Evolutionary conservation across 2,329 filamentous ascomycete species (phyloP), one percentile per base, ranked within the genome.

Genomic region (Ramularia collo-cygni): DNA sequence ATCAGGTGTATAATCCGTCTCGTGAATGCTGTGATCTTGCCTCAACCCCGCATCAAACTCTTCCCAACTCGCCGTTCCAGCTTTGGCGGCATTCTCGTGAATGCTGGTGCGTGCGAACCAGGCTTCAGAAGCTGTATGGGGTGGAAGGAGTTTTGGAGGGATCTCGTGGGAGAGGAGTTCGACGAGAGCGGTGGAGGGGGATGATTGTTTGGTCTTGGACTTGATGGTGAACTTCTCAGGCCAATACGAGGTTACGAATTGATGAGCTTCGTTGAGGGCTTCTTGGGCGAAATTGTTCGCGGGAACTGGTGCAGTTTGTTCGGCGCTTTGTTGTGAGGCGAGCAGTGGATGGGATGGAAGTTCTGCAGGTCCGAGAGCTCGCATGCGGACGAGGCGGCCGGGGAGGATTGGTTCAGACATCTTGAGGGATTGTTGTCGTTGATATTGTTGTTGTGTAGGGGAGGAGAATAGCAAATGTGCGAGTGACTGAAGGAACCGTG

Each of bases 71-170:
- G 79, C 81, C 1, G 78, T 78, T 7, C 75, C 72, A 16, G 53
- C 53, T 28, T 61, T 63, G 13, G 66, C 62, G 4, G 60, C 63
- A 53, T 81, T 71, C 42, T 65, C 64, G 57, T 87, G 83, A 29
- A 74, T 62, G 56, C 77, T 83, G 31, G 71, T 71, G 40, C 83
- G 72, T 28, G 75, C 75, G 38, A 72, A 73, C 83, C 83, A 87
- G 13, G 68, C 71, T 61, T 83, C 8, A 31, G 10, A 24, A 42
- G 9, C 26, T 35, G 28, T 13, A 37, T 28, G 38, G 46, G 34
- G 13, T 6, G 52, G 54, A 4, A 78, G 62, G 21, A 70, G 68
- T 26, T 62, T 57, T 1, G 63, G 62, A 6, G 66, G 50, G 15
- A 82, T 61, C 10, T 65, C 64, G 40, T 72, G 70, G 51, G 76